Base-by-base conservation (phyloP, 2,329 filamentous ascomycete genomes). In the Amauroascus verrucosus region DNA sequence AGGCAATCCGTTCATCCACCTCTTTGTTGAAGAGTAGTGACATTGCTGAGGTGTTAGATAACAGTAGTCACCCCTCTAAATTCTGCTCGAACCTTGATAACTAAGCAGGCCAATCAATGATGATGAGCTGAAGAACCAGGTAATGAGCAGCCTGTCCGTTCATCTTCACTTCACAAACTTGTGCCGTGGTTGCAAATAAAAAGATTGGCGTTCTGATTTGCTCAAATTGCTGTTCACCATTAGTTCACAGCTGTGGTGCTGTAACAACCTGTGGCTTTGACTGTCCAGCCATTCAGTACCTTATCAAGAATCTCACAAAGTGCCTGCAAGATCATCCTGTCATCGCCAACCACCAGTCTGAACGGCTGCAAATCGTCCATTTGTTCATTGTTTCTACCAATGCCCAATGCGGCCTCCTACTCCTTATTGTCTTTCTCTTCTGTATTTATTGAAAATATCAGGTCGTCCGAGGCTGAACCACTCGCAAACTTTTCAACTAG, bases 361-460 rank as follows among this genome's bases (percentile, higher is more conserved):
- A 20, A 38, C n/a, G 28, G 16, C 16, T 48, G 9, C 33, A 14
- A 28, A 32, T 20, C 30, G 8, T 11, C 41, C 16, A 3, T 11
- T 46, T 52, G 20, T n/a, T 38, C 18, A 14, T 20, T 28, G 32
- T n/a, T 35, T n/a, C 6, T 18, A 37, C 33, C 8, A 38, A 35
- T 51, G 51, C 53, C 53, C 48, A 53, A 57, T 57, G 55, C 44
- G 53, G 53, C 53, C 48, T 50, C 40, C 40, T 49, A 54, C 38
- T 51, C 43, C 46, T 41, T 45, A 18, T 18, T 54, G 38, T 47
- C 40, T 20, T 51, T 55, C 55, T 44, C 44, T 51, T 48, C 49
- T 38, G 38, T 40, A 18, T 53, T 30, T 24, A 28, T 52, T 53
- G 28, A 47, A 47, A 41, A 50, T 52, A 48, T 45, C 52, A 37